Conservation (phyloP, 257 asterid species). For the Cinchona pubescens region DNA sequence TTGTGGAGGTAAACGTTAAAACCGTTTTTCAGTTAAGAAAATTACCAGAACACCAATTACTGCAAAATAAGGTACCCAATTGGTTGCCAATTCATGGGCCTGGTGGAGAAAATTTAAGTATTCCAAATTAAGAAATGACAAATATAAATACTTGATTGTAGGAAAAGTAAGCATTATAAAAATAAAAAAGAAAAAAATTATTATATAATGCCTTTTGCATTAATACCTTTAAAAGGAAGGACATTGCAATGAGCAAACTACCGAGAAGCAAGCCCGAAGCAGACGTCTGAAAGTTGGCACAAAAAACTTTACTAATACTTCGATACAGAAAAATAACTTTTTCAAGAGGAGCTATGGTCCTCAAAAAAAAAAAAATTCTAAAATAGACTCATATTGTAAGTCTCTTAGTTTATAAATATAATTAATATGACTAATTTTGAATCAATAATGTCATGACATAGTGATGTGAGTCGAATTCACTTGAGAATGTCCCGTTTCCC, state of each 20-base stretch:
- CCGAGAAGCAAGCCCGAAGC: conserved; percentile 26
- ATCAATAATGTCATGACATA: no score
- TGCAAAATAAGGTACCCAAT: conserved; percentile 17
- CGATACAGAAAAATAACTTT: neutral
- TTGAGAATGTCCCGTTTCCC: no score
- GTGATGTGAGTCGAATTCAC: no score
- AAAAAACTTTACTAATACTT: neutral
- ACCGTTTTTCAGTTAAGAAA: neutral
- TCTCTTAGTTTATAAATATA: no score
- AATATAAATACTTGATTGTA: neutral
- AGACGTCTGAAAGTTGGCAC: conserved; percentile 15
- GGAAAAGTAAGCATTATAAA: neutral
- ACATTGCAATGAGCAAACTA: conserved; percentile 17
- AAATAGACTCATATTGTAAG: no score
- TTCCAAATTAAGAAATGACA: neutral
- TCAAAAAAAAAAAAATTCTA: no score
- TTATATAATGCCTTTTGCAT: neutral
- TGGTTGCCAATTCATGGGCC: conserved; percentile 13
- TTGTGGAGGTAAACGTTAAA: neutral
- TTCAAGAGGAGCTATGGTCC: no score
- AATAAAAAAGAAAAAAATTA: neutral
- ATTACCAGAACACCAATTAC: conserved; percentile 22
- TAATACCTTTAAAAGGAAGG: conserved; percentile 27
- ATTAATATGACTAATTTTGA: no score
- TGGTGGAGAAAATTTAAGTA: neutral